Conservation (phyloP, 2,329 filamentous ascomycete species). For the Diaporthe helianthi region DNA sequence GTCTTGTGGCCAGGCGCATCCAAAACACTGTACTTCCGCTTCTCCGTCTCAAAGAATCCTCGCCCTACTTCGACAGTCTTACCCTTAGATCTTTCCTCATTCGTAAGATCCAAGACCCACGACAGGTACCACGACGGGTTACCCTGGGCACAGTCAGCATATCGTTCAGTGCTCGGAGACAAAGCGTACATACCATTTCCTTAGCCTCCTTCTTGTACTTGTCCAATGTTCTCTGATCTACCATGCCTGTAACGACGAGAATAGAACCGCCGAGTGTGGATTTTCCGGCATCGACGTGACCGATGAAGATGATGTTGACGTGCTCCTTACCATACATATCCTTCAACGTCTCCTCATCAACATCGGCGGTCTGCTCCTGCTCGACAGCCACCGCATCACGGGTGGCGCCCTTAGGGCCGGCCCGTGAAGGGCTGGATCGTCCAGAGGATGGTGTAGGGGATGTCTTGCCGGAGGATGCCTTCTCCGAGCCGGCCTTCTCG, state of each 20-base stretch:
- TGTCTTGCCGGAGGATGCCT: conserved; percentile 64
- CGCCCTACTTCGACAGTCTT: conserved; percentile 98
- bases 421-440: conserved; percentile 78
- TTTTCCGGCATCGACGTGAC: conserved; percentile 98
- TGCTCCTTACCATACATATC: conserved; percentile 96
- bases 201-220: conserved; percentile 98
- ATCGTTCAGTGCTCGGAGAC: neutral
- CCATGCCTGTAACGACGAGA: conserved; percentile 94
- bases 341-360: conserved; percentile 76
- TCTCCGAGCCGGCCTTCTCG: conserved; percentile 52
- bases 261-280: conserved; percentile 95
- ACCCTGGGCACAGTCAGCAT: conserved; percentile 51
- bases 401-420: conserved; percentile 55
- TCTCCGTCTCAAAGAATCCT: conserved; percentile 96
- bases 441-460: conserved; percentile 86
- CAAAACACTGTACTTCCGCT: conserved; percentile 93
- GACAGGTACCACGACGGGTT: conserved; percentile 99
- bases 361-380: conserved; percentile 80
- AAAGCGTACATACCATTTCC: conserved; percentile 62
- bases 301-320: conserved; percentile 96
- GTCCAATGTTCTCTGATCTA: conserved; percentile 97
- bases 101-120: conserved; percentile 96
- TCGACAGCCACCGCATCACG: conserved; percentile 84
- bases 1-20: conserved; percentile 98
- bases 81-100: conserved; percentile 93